Evolutionary conservation across 768 basidiomycete species (phyloP).

Genomic region (Rhodotorula graminis): DNA sequence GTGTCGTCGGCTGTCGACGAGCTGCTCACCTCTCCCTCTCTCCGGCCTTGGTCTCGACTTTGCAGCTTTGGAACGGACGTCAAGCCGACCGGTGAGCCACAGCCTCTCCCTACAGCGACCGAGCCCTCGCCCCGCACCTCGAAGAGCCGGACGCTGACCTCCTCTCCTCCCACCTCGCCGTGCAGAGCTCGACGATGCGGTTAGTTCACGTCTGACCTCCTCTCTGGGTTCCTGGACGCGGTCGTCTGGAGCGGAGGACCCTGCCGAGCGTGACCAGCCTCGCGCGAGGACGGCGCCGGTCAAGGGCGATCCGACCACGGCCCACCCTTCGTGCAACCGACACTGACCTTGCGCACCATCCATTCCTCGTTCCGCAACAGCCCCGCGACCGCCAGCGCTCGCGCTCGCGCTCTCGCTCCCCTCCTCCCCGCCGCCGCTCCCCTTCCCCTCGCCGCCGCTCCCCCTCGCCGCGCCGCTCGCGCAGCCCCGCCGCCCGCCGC

Average conservation of each 20-base stretch:
- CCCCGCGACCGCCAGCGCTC: constrained; percentile 51
- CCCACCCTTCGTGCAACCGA: not conserved
- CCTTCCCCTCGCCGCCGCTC: constrained; percentile 58
- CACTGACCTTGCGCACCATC: not conserved
- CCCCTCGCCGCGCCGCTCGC: constrained; percentile 36
- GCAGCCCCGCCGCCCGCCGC: constrained; percentile 49
- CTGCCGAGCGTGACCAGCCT: not conserved
- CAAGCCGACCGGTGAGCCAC: not conserved
- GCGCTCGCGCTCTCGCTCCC: constrained; percentile 44
- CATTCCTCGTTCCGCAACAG: constrained; percentile 41
- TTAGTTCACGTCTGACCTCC: constrained; percentile 47
- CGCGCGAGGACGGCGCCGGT: constrained; percentile 1
- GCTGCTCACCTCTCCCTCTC: not conserved
- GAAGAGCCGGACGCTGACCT: not conserved
- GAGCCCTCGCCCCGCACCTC: not conserved
- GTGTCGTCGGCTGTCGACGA: not conserved
- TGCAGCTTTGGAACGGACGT: not conserved
- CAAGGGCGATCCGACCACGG: not conserved
- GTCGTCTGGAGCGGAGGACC: not conserved
- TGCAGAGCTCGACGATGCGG: constrained; percentile 52
- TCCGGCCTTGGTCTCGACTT: too few relatives aligned
- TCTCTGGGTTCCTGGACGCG: not conserved
- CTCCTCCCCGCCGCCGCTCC: constrained; percentile 48
- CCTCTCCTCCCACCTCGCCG: not conserved
- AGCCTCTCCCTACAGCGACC: too few relatives aligned